Conservation (phyloP, 2,329 filamentous ascomycete genomes). For the Verticillium isaacii region DNA sequence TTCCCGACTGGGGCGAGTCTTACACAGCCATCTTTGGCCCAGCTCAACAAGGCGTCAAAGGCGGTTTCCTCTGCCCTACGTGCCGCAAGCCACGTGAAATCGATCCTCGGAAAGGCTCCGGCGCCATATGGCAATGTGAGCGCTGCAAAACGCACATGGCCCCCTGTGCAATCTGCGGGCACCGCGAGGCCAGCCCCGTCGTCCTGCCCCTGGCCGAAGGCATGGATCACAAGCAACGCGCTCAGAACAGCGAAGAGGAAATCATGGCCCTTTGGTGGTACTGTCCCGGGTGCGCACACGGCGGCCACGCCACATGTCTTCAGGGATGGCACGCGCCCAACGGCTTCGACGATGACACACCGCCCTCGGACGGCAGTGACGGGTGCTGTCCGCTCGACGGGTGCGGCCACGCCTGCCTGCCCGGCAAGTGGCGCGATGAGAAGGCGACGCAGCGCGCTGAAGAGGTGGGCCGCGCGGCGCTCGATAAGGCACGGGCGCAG, state of each 20-base stretch:
- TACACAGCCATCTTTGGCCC: slow-evolving; percentile 50
- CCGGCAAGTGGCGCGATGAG: slow-evolving; percentile 50
- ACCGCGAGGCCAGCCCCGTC: slow-evolving; percentile 40
- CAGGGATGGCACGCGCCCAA: slow-evolving; percentile 51
- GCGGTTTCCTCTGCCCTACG: slow-evolving; percentile 47
- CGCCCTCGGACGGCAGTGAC: slow-evolving; percentile 30
- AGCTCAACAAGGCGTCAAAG: slow-evolving; percentile 50
- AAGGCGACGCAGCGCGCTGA: slow-evolving; percentile 38
- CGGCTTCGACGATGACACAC: slow-evolving; percentile 15
- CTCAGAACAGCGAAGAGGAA: slow-evolving; percentile 3
- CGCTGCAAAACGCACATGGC: slow-evolving; percentile 48
- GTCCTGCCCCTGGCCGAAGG: slow-evolving; percentile 18
- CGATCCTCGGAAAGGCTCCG: slow-evolving; percentile 37
- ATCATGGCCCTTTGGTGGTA: slow-evolving; percentile 54
- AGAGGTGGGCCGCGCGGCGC: slow-evolving; percentile 44
- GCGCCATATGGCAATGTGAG: slow-evolving; percentile 53
- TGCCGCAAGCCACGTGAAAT: slow-evolving; percentile 55
- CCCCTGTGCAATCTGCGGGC: slow-evolving; percentile 55
- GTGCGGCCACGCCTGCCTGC: slow-evolving; percentile 59
- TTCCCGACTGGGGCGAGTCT: slow-evolving; percentile 48
- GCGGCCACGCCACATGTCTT: slow-evolving; percentile 57
- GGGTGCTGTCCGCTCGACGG: slow-evolving; percentile 62
- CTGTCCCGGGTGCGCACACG: slow-evolving; percentile 58
- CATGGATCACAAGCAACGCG: not conserved
- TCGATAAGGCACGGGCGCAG: slow-evolving; percentile 31